phyloP scores from a whole-genome alignment of 2,329 filamentous ascomycete species.

The Hypoxylon sp. region DNA sequence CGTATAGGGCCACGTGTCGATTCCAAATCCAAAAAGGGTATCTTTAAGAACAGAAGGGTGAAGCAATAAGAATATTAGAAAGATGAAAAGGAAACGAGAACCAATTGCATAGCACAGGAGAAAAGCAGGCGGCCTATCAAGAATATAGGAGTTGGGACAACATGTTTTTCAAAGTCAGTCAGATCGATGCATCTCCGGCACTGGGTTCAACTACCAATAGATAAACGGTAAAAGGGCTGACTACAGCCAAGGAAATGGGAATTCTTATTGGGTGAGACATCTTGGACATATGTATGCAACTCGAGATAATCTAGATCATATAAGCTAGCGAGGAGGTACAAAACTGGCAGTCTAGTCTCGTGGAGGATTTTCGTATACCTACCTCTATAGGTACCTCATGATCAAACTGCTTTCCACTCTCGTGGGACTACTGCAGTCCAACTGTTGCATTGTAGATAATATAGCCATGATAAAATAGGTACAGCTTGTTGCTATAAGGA shows the following conservation, averaged over 20 bases:
- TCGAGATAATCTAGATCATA: slow-evolving; percentile 11
- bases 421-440: no score
- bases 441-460: neutral
- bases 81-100: slow-evolving; percentile 3
- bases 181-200: slow-evolving; percentile 44
- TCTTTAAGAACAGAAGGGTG: neutral
- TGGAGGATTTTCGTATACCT: no score
- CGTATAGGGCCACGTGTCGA: slow-evolving; percentile 2
- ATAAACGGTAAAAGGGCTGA: slow-evolving; percentile 27
- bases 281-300: neutral
- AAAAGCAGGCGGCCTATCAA: slow-evolving; percentile 1
- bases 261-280: slow-evolving; percentile 28
- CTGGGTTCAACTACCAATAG: slow-evolving; percentile 31
- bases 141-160: slow-evolving; percentile 12
- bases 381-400: no score
- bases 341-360: no score
- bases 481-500: no score
- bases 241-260: slow-evolving; percentile 25
- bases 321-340: no score
- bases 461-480: slow-evolving; percentile 6
- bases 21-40: neutral
- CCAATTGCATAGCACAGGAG: slow-evolving; percentile 9
- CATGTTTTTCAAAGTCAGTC: slow-evolving; percentile 14
- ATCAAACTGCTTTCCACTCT: no score
- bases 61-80: neutral